Conservation (phyloP, 2,329 filamentous ascomycete species). For the Onygena corvina region DNA sequence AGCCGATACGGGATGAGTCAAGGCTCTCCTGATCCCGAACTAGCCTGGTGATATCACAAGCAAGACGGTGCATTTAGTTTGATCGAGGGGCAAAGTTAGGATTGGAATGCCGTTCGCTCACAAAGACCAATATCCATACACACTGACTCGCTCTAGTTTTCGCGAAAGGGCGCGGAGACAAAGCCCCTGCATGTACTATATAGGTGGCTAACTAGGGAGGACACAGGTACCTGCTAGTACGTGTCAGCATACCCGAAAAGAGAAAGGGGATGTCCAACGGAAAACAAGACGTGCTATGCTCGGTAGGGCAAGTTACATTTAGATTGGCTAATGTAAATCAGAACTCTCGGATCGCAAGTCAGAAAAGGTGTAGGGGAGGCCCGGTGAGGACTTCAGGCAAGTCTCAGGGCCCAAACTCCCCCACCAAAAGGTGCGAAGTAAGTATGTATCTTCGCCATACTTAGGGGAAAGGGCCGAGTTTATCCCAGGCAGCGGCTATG, state of each 20-base stretch:
- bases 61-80: slow-evolving; percentile 1
- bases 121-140: background rate
- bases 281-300: background rate
- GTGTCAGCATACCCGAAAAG: background rate
- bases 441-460: too few species aligned
- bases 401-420: background rate
- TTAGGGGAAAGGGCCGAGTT: background rate
- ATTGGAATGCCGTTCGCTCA: slow-evolving; percentile 6
- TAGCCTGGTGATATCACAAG: slow-evolving; percentile 1
- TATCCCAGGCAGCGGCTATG: slow-evolving; percentile 6
- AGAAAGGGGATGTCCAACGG: background rate
- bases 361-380: too few species aligned
- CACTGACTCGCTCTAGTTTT: background rate
- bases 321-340: slow-evolving; percentile 5
- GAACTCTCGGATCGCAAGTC: background rate
- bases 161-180: slow-evolving; percentile 2
- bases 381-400: too few species aligned
- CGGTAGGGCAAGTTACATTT: slow-evolving; percentile 2
- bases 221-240: too few species aligned
- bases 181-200: background rate
- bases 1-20: background rate
- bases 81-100: slow-evolving; percentile 2
- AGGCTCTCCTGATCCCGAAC: background rate
- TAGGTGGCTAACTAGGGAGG: background rate
- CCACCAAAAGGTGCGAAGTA: too few species aligned